Percentiles rank a stretch among this genome's conserved stretches.
phyloP scores from a whole-genome alignment of 352 stramenopile genomes.

The Globisporangium uncinulatum region DNA sequence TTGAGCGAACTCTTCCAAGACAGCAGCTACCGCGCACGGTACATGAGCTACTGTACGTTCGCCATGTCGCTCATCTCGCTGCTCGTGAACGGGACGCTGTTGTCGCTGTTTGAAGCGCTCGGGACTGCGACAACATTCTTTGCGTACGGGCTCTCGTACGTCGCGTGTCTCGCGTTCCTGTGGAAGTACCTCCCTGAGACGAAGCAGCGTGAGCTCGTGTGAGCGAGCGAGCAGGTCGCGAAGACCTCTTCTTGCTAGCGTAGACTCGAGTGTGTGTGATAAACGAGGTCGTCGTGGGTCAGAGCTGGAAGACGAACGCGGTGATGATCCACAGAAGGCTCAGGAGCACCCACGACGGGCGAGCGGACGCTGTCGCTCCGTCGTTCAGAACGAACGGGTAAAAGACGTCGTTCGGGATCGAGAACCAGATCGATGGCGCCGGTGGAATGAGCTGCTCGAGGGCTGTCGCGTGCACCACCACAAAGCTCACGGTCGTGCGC shows the following conservation, averaged over 20 bases:
- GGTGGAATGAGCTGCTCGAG: conserved; percentile 28
- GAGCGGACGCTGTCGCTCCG: background rate
- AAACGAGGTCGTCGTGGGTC: background rate
- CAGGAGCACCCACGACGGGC: background rate
- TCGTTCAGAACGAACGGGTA: conserved; percentile 39
- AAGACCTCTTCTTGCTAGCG: background rate
- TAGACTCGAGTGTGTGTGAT: no score
- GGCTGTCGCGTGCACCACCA: conserved; percentile 12
- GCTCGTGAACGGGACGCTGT: conserved; percentile 75
- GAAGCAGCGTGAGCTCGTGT: conserved; percentile 71
- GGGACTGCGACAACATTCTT: conserved; percentile 64
- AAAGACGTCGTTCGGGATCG: conserved; percentile 48
- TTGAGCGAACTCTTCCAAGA: conserved; percentile 82
- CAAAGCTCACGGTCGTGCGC: conserved; percentile 29
- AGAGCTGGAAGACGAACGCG: background rate
- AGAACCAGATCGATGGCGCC: conserved; percentile 42
- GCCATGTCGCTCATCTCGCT: conserved; percentile 84
- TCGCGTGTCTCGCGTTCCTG: conserved; percentile 65
- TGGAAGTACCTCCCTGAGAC: conserved; percentile 69
- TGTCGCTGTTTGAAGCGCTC: conserved; percentile 67
- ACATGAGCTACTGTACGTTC: conserved; percentile 89
- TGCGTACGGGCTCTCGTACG: conserved; percentile 59
- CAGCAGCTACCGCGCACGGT: conserved; percentile 69
- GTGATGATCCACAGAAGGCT: background rate
- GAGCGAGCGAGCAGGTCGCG: background rate